Base-by-base conservation (phyloP, 768 basidiomycete genomes). In the Leucosporidium yakuticum region DNA sequence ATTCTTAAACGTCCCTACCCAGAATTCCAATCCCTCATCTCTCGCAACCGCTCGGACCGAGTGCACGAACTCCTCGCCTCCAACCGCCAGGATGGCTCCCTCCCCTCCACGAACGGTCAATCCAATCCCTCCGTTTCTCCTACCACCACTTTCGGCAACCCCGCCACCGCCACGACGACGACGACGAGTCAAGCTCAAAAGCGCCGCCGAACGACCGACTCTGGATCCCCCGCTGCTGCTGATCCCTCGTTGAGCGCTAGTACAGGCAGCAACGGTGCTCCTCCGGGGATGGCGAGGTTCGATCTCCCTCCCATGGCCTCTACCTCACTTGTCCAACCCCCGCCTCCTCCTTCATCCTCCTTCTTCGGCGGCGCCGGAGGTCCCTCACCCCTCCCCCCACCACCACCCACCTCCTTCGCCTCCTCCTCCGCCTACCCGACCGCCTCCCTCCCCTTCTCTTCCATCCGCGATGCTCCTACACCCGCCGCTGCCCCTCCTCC, bases 1-100 rank as follows among this genome's bases (percentile, higher is more conserved):
- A 19, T 31, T 7, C 1, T 51, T 44, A 12, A 9, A 5, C 5
- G 2, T 32, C 51, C 1, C 49, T 2, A 17, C 19, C 4, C 54
- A 69, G 68, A 65, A 5, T 69, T 69, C 25, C 14, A 65, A 6
- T 31, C 32, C 5, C 36, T 69, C 12, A 55, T 69, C 50, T 21
- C 49, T 0, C 48, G 57, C 3, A 53, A 50, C 9, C 15, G 20
- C 4, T 21, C 62, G 31, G 69, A 69, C 39, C 39, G 39, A 44
- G 39, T 44, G 39, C 39, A 44, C 39, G 39, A 44, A 44, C 39
- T 54, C 20, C 25, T 54, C 53, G 15, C 53, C 27, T 54, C 53
- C 53, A 29, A 23, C 53, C 53, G 25, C 25, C 53, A 44, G 11
- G 39, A 44, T 12, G 53, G 32, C 34, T 57, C 32, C 23, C 20